phyloP scores from a whole-genome alignment of 2,329 filamentous ascomycete genomes.

The Stachybotrys chartarum region DNA sequence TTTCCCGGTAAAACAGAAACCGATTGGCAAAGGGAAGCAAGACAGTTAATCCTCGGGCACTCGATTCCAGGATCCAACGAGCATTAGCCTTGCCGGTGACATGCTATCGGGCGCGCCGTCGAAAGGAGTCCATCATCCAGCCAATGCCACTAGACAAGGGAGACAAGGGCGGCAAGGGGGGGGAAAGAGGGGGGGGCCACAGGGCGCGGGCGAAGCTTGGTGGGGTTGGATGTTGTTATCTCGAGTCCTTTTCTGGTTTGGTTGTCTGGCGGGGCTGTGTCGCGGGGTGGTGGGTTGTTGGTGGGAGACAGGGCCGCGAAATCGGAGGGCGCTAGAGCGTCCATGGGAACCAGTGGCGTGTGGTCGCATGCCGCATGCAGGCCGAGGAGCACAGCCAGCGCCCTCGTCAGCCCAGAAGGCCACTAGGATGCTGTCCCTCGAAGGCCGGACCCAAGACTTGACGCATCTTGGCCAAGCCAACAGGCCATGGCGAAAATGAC shows the following conservation, averaged over 20 bases:
- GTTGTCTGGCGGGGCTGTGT: not conserved
- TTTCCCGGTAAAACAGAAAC: not conserved
- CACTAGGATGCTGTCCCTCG: not conserved
- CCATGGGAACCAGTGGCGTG: not conserved
- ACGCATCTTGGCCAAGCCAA: not conserved
- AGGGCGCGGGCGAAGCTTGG: too few species aligned
- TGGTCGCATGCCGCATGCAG: not conserved
- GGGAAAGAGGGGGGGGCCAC: too few species aligned
- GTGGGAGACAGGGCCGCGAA: not conserved
- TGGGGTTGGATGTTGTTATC: not conserved
- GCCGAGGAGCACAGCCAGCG: not conserved
- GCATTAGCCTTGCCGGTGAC: not conserved
- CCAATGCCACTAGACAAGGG: not conserved
- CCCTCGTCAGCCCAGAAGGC: not conserved
- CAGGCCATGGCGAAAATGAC: not conserved
- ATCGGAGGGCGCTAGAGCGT: not conserved
- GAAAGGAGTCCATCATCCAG: not conserved
- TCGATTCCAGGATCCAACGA: not conserved
- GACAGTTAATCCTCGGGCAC: too few species aligned
- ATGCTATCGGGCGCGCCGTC: not conserved
- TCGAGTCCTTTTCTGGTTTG: not conserved
- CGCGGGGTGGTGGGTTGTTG: not conserved
- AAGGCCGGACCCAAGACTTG: not conserved
- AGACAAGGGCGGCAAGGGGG: too few species aligned
- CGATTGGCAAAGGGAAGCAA: not conserved